Base-by-base conservation (phyloP, 2,329 filamentous ascomycete species). In the Colletotrichum paranaense region DNA sequence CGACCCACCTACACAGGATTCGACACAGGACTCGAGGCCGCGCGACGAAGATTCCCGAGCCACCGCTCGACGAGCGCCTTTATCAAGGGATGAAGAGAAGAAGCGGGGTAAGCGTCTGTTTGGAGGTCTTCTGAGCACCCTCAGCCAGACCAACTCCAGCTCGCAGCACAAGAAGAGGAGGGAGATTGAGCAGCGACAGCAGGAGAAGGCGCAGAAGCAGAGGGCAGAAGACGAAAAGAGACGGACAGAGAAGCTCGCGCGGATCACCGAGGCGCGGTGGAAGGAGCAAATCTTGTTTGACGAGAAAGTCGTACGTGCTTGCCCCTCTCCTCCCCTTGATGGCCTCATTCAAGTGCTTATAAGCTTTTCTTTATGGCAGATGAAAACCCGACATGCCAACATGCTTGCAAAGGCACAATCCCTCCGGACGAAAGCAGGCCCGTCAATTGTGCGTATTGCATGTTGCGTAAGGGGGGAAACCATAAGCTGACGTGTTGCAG, bases 101-200 rank as follows among this genome's bases (percentile, higher is more conserved):
- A 95, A 94, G 80, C 92, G 96, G 49, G 94, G 94, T 26, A 93
- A 94, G 82, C 90, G 96, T 66, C 87, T 98, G 74, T 98, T 98
- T 80, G 95, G 96, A 74, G 94, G 92, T 46, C 84, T 97, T 69
- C 86, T 97, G 73, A 94, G 89, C 81, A 94, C 93, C 49, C 88
- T 97, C 73, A 95, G 92, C 82, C 93, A 96, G 83, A 92, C 89
- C 78, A 88, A 88, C 79, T 89, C 86, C 76, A 87, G 80, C 85
- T 87, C 84, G 76, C 90, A 87, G 86, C 91, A 93, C 83, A 92
- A 89, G 83, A 91, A 90, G 78, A 92, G 94, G 70, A 89, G 89
- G 74, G 95, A 96, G 81, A 95, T 96, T 81, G 95, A 97, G 84
- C 92, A 91, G 82, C 92, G 92, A 77, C 94, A 95, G 82, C 91